Evolutionary conservation across 805 yeast genomes (phyloP), one percentile per base, ranked within the genome.

Genomic region (Metschnikowia anglica): DNA sequence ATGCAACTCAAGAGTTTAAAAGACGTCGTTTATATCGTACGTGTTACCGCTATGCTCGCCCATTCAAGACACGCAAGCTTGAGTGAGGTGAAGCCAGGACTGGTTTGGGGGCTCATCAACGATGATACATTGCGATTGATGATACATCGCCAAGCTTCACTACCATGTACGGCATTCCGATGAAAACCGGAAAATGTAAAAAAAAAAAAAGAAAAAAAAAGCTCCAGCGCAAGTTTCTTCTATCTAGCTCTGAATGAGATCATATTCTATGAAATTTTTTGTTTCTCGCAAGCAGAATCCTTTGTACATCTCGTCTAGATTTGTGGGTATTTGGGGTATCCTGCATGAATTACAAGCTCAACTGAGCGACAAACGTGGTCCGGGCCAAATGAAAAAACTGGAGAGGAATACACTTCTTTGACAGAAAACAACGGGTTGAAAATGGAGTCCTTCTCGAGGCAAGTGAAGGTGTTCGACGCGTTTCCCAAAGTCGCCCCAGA

Each of bases 1-100:
- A 68, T 23, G 50, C 65, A 12, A 73, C 68, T 48, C 68, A 67
- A 1, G 61, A 73, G 45, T 83, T 77, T 53, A 73, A 85, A 47
- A 68, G 89, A 51, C 70, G 87, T 54, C 65, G 88, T 43, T 59
- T 80, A 28, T 64, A 60, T 21, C 67, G 88, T 42, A 72, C 68
- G 39, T 81, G 82, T 34, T 67, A 69, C 30, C 60, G 83, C 52
- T 74, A 71, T 44, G 43, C 53, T 6, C 50, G 58, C 7, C 55
- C 56, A 5, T 37, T 30, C 25, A 35, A 38, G 30, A 17, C 28
- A 2, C 25, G 9, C 19, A 39, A 30, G 17, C 33, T 46, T 31
- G 47, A 43, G 35, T 46, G 23, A n/a, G n/a, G n/a, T n/a, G n/a
- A n/a, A n/a, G n/a, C n/a, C n/a, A n/a, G n/a, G n/a, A n/a, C n/a